These are phyloP conservation scores for Bidens hawaiensis DNA, from an alignment of 140 eudicot species.

Conservation along the genomic window DNA sequence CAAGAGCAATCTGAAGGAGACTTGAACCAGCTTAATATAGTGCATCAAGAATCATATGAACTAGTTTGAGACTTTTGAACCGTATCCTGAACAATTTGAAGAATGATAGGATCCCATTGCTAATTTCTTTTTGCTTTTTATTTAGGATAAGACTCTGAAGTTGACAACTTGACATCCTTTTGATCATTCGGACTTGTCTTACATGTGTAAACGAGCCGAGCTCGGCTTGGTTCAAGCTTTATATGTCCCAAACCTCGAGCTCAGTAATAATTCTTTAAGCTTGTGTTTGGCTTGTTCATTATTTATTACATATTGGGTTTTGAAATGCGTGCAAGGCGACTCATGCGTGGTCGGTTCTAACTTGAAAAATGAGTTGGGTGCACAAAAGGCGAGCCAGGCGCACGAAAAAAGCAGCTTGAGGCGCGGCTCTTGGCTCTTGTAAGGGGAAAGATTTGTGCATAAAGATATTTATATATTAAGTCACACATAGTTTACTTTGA, in stretches of 20 bases:
- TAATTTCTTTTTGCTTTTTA: not conserved
- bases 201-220: not conserved
- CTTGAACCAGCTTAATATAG: not conserved
- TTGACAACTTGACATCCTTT: not conserved
- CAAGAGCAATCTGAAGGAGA: conserved; percentile 37
- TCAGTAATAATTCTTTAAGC: not conserved
- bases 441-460: too few species aligned
- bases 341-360: too few species aligned
- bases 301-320: too few species aligned
- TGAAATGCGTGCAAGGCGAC: too few species aligned
- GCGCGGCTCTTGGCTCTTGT: too few species aligned
- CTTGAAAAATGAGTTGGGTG: too few species aligned
- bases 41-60: not conserved
- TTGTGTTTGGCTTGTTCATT: not conserved
- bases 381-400: too few species aligned
- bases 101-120: not conserved
- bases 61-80: conserved; percentile 1
- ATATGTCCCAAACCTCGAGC: not conserved
- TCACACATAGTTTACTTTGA: too few species aligned
- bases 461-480: too few species aligned
- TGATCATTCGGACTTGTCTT: not conserved
- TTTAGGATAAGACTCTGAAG: not conserved
- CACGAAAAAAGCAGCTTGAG: too few species aligned
- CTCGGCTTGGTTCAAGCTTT: not conserved
- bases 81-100: not conserved